Conservation (phyloP, 1,139 yeast genomes). For the Yamadazyma dushanensis region DNA sequence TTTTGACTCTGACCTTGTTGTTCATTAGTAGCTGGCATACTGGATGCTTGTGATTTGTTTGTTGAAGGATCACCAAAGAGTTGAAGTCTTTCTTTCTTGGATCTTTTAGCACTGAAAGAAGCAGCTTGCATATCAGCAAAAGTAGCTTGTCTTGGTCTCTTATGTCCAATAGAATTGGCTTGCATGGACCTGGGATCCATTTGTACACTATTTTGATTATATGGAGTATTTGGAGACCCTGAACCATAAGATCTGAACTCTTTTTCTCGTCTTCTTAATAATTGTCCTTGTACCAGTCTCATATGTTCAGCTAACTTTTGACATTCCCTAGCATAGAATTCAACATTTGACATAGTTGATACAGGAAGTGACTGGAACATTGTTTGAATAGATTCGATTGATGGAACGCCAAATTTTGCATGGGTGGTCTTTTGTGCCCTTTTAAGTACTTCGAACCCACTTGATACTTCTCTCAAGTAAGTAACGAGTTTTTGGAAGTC, state of each 20-base stretch:
- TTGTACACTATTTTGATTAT: too few species aligned
- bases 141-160: too few species aligned
- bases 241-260: background rate
- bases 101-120: too few species aligned
- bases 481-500: background rate
- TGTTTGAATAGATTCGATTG: background rate
- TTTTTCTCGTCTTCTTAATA: background rate
- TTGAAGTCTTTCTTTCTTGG: too few species aligned
- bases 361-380: slow-evolving; percentile 9
- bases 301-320: slow-evolving; percentile 6
- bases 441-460: background rate
- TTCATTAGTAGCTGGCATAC: too few species aligned
- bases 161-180: too few species aligned
- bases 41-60: too few species aligned
- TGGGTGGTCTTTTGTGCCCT: background rate
- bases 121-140: too few species aligned
- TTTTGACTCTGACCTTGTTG: too few species aligned
- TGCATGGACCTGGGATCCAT: too few species aligned
- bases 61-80: too few species aligned
- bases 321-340: slow-evolving; percentile 8
- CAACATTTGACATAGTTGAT: slow-evolving; percentile 9
- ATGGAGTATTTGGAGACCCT: too few species aligned
- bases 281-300: slow-evolving; percentile 6
- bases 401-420: background rate
- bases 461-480: background rate